phyloP scores from a whole-genome alignment of 805 yeast genomes.

The Deakozyma indianensis region DNA sequence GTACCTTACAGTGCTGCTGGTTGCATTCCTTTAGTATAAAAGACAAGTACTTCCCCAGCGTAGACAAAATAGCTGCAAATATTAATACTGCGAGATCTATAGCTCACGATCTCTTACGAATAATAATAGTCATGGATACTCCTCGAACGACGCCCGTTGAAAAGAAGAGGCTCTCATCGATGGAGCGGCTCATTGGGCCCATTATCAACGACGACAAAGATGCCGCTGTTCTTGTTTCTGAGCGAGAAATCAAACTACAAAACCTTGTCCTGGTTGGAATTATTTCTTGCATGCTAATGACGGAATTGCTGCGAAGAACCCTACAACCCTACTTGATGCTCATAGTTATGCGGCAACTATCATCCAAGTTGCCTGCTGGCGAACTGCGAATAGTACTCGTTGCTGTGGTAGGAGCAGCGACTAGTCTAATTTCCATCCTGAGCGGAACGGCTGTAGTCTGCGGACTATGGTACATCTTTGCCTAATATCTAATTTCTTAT shows the following conservation, averaged over 20 bases:
- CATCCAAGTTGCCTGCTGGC: not conserved
- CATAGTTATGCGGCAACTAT: not conserved
- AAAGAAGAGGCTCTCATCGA: not conserved
- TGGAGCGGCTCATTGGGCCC: not conserved
- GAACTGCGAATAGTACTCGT: not conserved
- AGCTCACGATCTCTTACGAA: no score
- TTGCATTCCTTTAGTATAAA: no score
- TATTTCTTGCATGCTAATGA: not conserved
- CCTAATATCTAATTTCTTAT: no score
- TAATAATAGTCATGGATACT: no score
- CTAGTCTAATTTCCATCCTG: not conserved
- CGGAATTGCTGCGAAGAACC: not conserved
- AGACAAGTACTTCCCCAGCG: no score
- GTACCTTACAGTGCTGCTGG: no score
- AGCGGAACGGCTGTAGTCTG: not conserved
- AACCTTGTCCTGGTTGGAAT: not conserved
- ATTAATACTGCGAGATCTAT: slow-evolving; percentile 70
- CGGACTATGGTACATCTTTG: not conserved
- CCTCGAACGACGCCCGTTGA: no score
- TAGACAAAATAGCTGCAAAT: slow-evolving; percentile 48
- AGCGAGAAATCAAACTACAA: not conserved
- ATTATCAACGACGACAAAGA: not conserved
- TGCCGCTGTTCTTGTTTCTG: not conserved
- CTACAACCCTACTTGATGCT: not conserved
- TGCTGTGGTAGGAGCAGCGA: not conserved